Percentiles rank a stretch among this genome's conserved stretches.
Evolutionary conservation across 768 basidiomycete species (phyloP).

Genomic region (Melanogaster broomeanus): DNA sequence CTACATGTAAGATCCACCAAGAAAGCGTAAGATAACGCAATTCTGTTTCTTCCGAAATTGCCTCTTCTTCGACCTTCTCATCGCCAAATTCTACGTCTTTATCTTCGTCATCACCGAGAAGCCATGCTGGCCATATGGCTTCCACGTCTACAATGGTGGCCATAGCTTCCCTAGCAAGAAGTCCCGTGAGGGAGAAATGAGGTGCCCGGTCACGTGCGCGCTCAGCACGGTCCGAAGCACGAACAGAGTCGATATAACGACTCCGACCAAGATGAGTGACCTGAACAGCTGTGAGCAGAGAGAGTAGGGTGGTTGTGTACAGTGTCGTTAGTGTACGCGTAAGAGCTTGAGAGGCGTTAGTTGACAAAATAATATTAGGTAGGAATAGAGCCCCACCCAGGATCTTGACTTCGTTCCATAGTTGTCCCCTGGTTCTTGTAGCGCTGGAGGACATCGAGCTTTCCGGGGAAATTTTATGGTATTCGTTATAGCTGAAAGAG

Average conservation of each 20-base stretch:
- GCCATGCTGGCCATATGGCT: conserved; percentile 21
- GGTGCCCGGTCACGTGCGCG: conserved; percentile 41
- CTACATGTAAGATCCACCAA: conserved; percentile 93
- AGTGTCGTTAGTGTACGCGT: conserved; percentile 85
- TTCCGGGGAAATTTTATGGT: not conserved
- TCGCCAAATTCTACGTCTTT: conserved; percentile 28
- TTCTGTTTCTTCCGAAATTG: conserved; percentile 68
- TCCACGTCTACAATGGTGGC: conserved; percentile 28
- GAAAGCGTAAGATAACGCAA: conserved; percentile 80
- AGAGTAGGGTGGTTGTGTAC: conserved; percentile 83
- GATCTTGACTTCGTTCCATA: conserved; percentile 94
- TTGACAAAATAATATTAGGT: not conserved
- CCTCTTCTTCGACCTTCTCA: conserved; percentile 32
- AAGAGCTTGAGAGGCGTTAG: conserved; percentile 54
- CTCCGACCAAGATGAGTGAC: conserved; percentile 80
- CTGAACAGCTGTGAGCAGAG: conserved; percentile 85
- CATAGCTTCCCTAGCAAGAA: conserved; percentile 26
- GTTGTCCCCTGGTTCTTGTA: conserved; percentile 67
- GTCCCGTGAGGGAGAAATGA: conserved; percentile 28
- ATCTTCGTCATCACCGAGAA: conserved; percentile 24
- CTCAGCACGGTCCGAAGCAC: conserved; percentile 63
- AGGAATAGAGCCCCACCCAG: conserved; percentile 52
- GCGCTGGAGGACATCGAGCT: conserved; percentile 11
- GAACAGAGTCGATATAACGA: conserved; percentile 74
- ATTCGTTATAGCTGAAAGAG: conserved; percentile 25